Base-by-base conservation (phyloP, 768 basidiomycete species). In the Polyporus arcularius region DNA sequence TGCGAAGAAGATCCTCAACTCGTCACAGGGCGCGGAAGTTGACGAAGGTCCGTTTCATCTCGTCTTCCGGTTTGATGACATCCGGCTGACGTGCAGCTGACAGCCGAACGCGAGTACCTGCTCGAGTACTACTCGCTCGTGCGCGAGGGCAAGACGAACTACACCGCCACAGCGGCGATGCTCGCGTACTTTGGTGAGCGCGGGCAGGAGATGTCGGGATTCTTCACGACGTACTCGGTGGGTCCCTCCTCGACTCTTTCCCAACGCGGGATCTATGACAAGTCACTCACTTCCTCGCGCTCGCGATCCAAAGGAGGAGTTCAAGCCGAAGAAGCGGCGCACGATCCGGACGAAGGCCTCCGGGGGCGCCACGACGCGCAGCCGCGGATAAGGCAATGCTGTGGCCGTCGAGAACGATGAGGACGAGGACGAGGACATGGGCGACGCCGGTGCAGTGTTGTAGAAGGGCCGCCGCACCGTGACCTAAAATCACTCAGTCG, bases 121-220 rank as follows among this genome's bases (percentile, higher is more conserved):
- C 63, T 70, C 58, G 76, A 76, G 60, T 70, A 67, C 53, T 72
- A 66, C 51, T 68, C 70, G 40, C 73, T 68, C 21, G 71, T 74
- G n/a, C 67, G 71, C 30, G 73, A 71, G 55, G 73, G 72, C 14
- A 75, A 72, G 67, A 69, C 73, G 40, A 67, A 65, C 64, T 70
- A 70, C 55, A 61, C 64, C 35, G 60, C 64, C 50, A 70, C 60
- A 26, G 32, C 58, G 15, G 67, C 72, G 1, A 71, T 71, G 66
- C 55, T 62, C 21, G 62, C 58, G 3, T 64, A 68, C 60, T 62
- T 65, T 38, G 71, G 70, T 0, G 43, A 61, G 30, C 60, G 59
- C 26, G 60, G 58, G 14, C 58, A 60, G 48, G 58, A 66, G 50
- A 63, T 63, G 14, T 32, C 55, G 16, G 67, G 66, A 35, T 67